Conservation (phyloP, 129 eudicot genomes). For the Centella asiatica region DNA sequence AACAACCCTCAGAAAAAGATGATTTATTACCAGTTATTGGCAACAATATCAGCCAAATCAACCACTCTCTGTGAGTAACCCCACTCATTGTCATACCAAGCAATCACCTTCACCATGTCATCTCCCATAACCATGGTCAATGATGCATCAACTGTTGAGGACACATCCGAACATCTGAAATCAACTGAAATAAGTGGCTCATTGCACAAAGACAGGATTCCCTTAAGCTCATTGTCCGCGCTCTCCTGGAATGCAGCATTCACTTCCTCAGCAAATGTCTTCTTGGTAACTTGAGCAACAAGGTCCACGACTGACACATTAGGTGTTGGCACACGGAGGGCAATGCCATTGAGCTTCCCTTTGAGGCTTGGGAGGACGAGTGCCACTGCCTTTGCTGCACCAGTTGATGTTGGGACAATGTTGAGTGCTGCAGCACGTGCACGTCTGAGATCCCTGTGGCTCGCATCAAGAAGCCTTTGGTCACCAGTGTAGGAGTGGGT, state of each 20-base stretch:
- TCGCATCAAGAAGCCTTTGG: slow-evolving; percentile 97
- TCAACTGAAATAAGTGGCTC: slow-evolving; percentile 94
- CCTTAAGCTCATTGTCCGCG: slow-evolving; percentile 66
- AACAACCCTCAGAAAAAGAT: background rate
- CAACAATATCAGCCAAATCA: slow-evolving; percentile 92
- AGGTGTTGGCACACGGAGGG: slow-evolving; percentile 98
- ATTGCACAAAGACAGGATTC: slow-evolving; percentile 74
- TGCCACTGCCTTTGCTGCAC: slow-evolving; percentile 98
- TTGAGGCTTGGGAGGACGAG: slow-evolving; percentile 86
- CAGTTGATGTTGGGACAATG: slow-evolving; percentile 96
- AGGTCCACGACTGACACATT: slow-evolving; percentile 96
- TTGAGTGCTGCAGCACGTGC: slow-evolving; percentile 98
- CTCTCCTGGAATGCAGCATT: slow-evolving; percentile 84
- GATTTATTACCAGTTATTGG: slow-evolving; percentile 66
- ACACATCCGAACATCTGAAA: slow-evolving; percentile 84
- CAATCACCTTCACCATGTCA: slow-evolving; percentile 97
- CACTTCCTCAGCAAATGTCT: slow-evolving; percentile 90
- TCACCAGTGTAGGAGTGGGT: slow-evolving; percentile 99
- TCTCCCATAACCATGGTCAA: slow-evolving; percentile 99
- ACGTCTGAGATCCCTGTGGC: slow-evolving; percentile 95
- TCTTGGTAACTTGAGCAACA: slow-evolving; percentile 83
- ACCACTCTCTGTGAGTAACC: slow-evolving; percentile 98
- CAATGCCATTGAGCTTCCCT: slow-evolving; percentile 94
- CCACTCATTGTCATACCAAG: slow-evolving; percentile 99
- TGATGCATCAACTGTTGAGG: slow-evolving; percentile 87